These are phyloP conservation scores for Tuber microsphaerosporum DNA, from an alignment of 495 filamentous ascomycete species.

Conservation along the genomic window DNA sequence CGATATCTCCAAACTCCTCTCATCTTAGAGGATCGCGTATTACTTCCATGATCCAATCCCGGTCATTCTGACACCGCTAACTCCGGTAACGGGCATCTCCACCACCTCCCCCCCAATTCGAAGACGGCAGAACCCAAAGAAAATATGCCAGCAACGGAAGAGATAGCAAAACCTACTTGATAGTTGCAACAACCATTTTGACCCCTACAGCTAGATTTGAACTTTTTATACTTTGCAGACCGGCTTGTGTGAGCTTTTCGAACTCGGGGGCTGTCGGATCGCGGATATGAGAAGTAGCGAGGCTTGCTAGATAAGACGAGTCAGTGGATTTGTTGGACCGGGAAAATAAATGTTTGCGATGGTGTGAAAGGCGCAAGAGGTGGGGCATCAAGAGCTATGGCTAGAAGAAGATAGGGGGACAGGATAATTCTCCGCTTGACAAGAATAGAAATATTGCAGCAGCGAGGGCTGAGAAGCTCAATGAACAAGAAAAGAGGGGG, in stretches of 20 bases:
- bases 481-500: background rate
- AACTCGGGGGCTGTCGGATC: constrained; percentile 11
- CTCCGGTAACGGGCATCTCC: constrained; percentile 4
- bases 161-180: constrained; percentile 57
- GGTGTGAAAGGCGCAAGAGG: constrained; percentile 4
- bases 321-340: constrained; percentile 12
- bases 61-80: background rate
- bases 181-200: constrained; percentile 75
- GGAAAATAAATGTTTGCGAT: constrained; percentile 8
- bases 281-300: constrained; percentile 22
- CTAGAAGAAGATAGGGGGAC: background rate
- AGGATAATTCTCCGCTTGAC: background rate
- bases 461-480: background rate
- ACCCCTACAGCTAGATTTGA: constrained; percentile 21
- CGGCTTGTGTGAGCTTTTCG: constrained; percentile 12
- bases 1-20: background rate
- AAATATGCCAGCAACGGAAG: constrained; percentile 11
- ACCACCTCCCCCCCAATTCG: background rate
- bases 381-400: background rate
- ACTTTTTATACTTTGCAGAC: constrained; percentile 10
- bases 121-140: background rate
- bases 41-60: background rate
- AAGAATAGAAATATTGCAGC: background rate
- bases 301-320: constrained; percentile 14
- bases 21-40: background rate